A percentile compares a stretch with the other conserved stretches of the same genome.
phyloP scores from a whole-genome alignment of 2,329 filamentous ascomycete genomes.

The Hortaea sp. region DNA sequence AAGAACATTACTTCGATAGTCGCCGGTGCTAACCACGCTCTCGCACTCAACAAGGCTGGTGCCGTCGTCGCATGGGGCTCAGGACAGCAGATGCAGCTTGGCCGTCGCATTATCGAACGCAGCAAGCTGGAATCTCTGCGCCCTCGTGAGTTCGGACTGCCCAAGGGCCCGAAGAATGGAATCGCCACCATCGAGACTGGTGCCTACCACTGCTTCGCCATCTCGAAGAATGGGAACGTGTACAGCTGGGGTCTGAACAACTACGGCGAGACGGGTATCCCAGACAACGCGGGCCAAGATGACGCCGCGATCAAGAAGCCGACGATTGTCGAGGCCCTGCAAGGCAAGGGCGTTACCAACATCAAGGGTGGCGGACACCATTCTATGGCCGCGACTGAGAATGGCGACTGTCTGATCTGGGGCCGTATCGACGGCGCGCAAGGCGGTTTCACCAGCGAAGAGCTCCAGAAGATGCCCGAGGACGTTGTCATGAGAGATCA shows the following conservation, averaged over 20 bases:
- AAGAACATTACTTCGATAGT: conserved; percentile 56
- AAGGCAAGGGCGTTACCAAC: conserved; percentile 50
- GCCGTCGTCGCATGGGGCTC: conserved; percentile 61
- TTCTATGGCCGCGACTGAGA: conserved; percentile 43
- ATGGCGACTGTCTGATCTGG: conserved; percentile 49
- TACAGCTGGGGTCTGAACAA: conserved; percentile 82
- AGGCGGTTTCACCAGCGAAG: conserved; percentile 36
- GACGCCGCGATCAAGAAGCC: conserved; percentile 62
- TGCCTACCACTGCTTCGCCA: conserved; percentile 71
- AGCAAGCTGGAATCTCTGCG: conserved; percentile 43
- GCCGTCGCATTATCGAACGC: conserved; percentile 52
- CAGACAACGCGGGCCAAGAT: conserved; percentile 51
- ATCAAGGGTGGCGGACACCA: conserved; percentile 66
- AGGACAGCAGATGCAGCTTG: conserved; percentile 61
- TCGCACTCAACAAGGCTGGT: conserved; percentile 57
- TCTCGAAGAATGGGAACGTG: conserved; percentile 57
- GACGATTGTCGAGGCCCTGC: conserved; percentile 54
- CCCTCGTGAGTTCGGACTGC: conserved; percentile 48
- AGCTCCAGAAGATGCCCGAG: conserved; percentile 42
- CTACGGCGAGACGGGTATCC: conserved; percentile 66
- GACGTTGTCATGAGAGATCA: conserved; percentile 53
- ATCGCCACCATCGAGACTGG: conserved; percentile 57
- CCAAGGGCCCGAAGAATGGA: conserved; percentile 34
- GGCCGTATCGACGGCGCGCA: conserved; percentile 51
- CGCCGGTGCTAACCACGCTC: conserved; percentile 59